phyloP scores from a whole-genome alignment of 331 rosid species.

The Malus hybrid region DNA sequence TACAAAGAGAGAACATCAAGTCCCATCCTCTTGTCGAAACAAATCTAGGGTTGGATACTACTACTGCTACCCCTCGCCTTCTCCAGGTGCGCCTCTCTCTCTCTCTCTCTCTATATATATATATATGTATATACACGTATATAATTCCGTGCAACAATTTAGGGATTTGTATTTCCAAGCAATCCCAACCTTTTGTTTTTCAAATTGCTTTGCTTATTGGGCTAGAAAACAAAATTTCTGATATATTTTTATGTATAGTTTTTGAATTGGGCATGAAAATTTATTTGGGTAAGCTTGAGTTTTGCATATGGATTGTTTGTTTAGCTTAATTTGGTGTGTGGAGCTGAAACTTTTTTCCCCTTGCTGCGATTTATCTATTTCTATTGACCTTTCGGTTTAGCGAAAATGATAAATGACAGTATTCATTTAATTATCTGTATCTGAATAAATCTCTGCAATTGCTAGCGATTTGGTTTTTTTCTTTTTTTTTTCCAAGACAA shows the following conservation, averaged over 20 bases:
- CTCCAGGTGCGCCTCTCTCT: constrained; percentile 12
- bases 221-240: not conserved
- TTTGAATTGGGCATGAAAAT: not conserved
- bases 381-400: not conserved
- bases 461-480: not conserved
- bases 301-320: not conserved
- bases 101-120: not conserved
- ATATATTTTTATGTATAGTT: not conserved
- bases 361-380: not conserved
- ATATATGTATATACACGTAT: too few relatives aligned
- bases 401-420: not conserved
- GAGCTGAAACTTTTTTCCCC: not conserved
- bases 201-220: not conserved
- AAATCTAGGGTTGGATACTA: constrained; percentile 11
- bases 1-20: not conserved
- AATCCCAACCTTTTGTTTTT: not conserved
- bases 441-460: not conserved
- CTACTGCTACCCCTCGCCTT: not conserved
- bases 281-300: not conserved
- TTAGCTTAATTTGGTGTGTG: not conserved
- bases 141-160: not conserved
- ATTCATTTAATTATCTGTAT: not conserved
- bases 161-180: not conserved
- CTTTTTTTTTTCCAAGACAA: not conserved
- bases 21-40: not conserved